Conservation (phyloP, 345 rosid genomes). For the Lenwebbia sp. region DNA sequence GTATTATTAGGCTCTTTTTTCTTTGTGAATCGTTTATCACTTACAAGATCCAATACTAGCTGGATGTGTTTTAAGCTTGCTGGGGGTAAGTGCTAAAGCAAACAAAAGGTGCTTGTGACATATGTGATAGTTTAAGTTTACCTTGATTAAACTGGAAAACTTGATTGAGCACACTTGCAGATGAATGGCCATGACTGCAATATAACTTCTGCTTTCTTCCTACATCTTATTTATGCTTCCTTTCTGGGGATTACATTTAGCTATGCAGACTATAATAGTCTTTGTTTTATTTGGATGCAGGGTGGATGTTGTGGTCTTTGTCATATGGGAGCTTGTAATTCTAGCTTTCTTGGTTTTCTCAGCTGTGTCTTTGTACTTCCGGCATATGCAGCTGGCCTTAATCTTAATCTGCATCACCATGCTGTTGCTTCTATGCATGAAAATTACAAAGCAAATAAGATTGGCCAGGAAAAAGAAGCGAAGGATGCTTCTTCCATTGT, state of each 20-base stretch:
- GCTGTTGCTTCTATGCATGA: conserved; percentile 78
- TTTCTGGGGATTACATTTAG: neutral
- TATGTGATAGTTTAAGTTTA: neutral
- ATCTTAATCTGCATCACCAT: conserved; percentile 57
- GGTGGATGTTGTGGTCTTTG: conserved; percentile 84
- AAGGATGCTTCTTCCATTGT: conserved; percentile 96
- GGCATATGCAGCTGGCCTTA: conserved; percentile 58
- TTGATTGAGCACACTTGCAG: neutral
- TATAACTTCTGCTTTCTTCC: neutral
- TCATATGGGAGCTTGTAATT: conserved; percentile 85
- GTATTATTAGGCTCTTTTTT: neutral
- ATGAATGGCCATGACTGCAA: neutral
- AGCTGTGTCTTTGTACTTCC: conserved; percentile 84
- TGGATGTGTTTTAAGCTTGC: neutral
- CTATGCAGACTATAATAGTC: neutral
- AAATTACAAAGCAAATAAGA: conserved; percentile 75
- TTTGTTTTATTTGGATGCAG: conserved; percentile 31
- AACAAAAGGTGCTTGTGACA: neutral
- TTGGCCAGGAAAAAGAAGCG: conserved; percentile 78
- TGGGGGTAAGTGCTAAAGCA: neutral
- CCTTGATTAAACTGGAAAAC: neutral
- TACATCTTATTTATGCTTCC: neutral
- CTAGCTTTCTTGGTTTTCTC: conserved; percentile 88
- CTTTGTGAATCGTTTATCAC: neutral
- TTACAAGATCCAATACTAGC: neutral